These are phyloP conservation scores for Penicillium oxalicum DNA, from an alignment of 2,329 filamentous ascomycete genomes.

Conservation along the genomic window DNA sequence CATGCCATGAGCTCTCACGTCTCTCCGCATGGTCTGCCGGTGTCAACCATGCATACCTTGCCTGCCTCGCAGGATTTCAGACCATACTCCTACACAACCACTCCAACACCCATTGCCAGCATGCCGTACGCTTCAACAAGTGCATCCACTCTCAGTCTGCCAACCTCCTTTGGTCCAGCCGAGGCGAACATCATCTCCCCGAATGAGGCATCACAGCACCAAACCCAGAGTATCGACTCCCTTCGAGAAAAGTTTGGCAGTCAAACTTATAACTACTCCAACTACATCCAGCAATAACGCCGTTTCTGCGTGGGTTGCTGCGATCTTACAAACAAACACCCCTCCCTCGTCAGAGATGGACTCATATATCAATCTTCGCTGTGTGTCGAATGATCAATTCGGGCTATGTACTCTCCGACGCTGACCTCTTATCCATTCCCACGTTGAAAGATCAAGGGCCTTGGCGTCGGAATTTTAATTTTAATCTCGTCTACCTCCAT, in stretches of 20 bases:
- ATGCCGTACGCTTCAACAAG: slow-evolving; percentile 31
- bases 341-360: no score
- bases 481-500: no score
- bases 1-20: slow-evolving; percentile 26
- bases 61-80: slow-evolving; percentile 34
- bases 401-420: not conserved
- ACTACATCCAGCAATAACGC: slow-evolving; percentile 23
- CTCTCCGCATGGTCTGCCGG: slow-evolving; percentile 21
- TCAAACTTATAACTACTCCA: slow-evolving; percentile 27
- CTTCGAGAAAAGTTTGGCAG: slow-evolving; percentile 24
- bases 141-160: slow-evolving; percentile 33
- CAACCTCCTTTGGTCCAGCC: slow-evolving; percentile 29
- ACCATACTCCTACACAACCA: slow-evolving; percentile 25
- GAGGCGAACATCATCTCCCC: slow-evolving; percentile 21
- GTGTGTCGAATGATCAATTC: no score
- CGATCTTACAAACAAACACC: no score
- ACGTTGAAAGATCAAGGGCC: no score
- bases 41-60: slow-evolving; percentile 27
- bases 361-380: no score
- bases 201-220: slow-evolving; percentile 21
- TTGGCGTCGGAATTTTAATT: no score
- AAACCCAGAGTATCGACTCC: slow-evolving; percentile 19
- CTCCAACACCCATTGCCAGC: slow-evolving; percentile 24
- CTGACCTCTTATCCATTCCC: no score
- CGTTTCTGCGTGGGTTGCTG: no score